A percentile compares a stretch with the other conserved stretches of the same genome.
phyloP scores from a whole-genome alignment of 2,329 filamentous ascomycete genomes.

The Venturiaceae sp. region DNA sequence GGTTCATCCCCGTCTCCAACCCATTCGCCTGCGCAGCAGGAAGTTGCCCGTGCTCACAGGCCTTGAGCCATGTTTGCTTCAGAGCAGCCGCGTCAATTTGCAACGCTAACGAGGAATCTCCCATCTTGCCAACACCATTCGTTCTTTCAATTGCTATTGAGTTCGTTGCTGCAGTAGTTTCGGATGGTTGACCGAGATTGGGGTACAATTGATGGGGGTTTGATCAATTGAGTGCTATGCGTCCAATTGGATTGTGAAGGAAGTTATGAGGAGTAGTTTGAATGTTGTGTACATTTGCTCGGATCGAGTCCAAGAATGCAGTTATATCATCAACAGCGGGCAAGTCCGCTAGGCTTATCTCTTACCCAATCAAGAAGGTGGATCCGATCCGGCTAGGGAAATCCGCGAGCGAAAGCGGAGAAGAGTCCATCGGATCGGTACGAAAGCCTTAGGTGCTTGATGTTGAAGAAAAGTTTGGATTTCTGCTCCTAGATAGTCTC shows the following conservation, averaged over 20 bases:
- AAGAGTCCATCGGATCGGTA: not conserved
- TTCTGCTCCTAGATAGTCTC: no score
- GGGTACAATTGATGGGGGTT: not conserved
- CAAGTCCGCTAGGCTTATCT: not conserved
- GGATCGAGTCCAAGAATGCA: not conserved
- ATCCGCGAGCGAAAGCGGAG: not conserved
- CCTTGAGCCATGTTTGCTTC: not conserved
- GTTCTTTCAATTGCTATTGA: not conserved
- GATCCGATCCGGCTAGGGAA: not conserved
- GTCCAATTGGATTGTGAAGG: not conserved
- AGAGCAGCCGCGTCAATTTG: not conserved
- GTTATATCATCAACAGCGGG: not conserved
- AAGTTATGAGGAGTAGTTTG: not conserved
- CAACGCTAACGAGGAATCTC: not conserved
- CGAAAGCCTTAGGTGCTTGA: no score
- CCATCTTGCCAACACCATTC: no score
- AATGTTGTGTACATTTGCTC: not conserved
- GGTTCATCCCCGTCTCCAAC: constrained; percentile 57
- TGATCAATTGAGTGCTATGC: not conserved
- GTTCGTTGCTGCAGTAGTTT: not conserved
- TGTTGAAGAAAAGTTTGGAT: no score
- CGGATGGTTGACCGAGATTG: not conserved
- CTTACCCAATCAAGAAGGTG: not conserved
- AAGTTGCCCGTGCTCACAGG: not conserved
- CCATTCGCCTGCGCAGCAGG: not conserved